phyloP scores from a whole-genome alignment of 2,329 filamentous ascomycete species.

The Ramularia collo-cygni region DNA sequence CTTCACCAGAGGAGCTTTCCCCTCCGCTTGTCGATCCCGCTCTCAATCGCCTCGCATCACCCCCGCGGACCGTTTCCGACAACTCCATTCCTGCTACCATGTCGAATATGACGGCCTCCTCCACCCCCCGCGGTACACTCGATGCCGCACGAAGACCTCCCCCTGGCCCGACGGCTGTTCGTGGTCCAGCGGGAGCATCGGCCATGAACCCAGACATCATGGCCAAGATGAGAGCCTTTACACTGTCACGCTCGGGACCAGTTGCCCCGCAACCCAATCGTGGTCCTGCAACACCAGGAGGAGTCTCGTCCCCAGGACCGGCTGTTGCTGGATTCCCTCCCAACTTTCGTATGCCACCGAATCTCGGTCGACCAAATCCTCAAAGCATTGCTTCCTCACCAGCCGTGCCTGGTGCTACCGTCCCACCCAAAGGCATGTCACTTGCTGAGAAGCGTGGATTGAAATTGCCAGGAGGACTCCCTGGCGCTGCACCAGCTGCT shows the following conservation, averaged over 20 bases:
- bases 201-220: constrained; percentile 50
- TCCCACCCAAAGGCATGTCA: constrained; percentile 41
- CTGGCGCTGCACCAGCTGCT: constrained; percentile 37
- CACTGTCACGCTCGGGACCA: constrained; percentile 56
- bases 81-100: constrained; percentile 34
- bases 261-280: constrained; percentile 21
- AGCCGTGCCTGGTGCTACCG: constrained; percentile 39
- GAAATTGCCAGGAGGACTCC: constrained; percentile 52
- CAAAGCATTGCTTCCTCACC: constrained; percentile 44
- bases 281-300: constrained; percentile 9
- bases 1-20: constrained; percentile 18
- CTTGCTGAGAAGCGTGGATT: constrained; percentile 62
- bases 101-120: constrained; percentile 65
- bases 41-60: constrained; percentile 8
- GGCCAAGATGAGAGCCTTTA: constrained; percentile 64
- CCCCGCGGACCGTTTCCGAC: constrained; percentile 18
- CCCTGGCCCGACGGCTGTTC: constrained; percentile 33
- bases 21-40: constrained; percentile 12
- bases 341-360: constrained; percentile 38
- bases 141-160: constrained; percentile 57
- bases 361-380: constrained; percentile 32
- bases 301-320: constrained; percentile 12
- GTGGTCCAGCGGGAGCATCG: constrained; percentile 38
- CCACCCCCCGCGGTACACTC: constrained; percentile 72
- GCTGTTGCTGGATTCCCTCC: constrained; percentile 35